phyloP scores from a whole-genome alignment of 73 alveolate species.

The Paramecium biaurelia region DNA sequence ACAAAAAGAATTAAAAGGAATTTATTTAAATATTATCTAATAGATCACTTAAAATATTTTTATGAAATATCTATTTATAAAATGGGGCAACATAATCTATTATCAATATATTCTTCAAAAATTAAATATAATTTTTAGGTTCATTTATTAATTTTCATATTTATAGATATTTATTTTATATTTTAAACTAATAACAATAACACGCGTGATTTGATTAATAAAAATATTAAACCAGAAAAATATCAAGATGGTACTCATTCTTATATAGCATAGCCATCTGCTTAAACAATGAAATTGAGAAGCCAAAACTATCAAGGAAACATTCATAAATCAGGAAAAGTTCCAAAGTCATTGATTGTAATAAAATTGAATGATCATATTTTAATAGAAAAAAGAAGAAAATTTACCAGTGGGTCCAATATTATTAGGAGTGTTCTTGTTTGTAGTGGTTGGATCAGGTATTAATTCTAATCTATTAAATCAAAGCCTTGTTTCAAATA shows the following conservation, averaged over 20 bases:
- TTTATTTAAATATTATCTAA: background rate
- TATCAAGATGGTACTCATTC: background rate
- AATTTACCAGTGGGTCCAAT: slow-evolving; percentile 84
- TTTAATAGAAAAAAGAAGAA: slow-evolving; percentile 77
- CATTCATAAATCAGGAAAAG: slow-evolving; percentile 83
- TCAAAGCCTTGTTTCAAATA: slow-evolving; percentile 74
- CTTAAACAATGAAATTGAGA: slow-evolving; percentile 73
- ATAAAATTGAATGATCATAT: background rate
- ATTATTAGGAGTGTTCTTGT: slow-evolving; percentile 80
- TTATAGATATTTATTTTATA: background rate
- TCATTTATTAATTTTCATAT: background rate
- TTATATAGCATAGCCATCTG: slow-evolving; percentile 33
- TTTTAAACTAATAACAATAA: background rate
- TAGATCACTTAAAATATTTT: background rate
- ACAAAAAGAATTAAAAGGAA: background rate
- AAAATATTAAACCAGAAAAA: background rate
- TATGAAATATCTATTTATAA: no score
- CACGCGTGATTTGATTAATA: slow-evolving; percentile 44
- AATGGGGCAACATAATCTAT: background rate
- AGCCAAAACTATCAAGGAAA: slow-evolving; percentile 80
- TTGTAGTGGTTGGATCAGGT: slow-evolving; percentile 81
- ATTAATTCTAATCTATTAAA: background rate
- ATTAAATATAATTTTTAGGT: background rate
- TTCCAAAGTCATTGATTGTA: slow-evolving; percentile 84
- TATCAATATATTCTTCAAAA: background rate